A percentile compares a stretch with the other conserved stretches of the same genome.
Conservation (phyloP, 345 rosid species). For the Kernera saxatilis region DNA sequence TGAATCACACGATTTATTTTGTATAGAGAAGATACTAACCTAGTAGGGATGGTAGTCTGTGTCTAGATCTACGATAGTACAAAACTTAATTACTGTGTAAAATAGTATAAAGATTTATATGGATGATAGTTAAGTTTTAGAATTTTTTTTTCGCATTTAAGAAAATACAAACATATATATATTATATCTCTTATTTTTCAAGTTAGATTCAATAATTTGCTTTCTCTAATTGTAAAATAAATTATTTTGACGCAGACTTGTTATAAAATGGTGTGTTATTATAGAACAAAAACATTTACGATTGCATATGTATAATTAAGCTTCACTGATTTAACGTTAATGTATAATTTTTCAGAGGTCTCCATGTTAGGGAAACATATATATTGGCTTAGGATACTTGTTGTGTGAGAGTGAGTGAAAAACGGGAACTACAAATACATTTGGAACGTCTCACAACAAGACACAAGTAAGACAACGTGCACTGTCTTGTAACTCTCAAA, state of each 20-base stretch:
- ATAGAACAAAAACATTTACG: not conserved
- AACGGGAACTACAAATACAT: not conserved
- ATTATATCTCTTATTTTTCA: too few species aligned
- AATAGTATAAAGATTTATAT: too few species aligned
- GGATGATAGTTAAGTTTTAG: too few species aligned
- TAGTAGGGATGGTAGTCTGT: too few species aligned
- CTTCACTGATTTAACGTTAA: not conserved
- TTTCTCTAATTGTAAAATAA: too few species aligned
- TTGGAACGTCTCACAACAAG: slow-evolving; percentile 24
- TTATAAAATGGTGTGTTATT: not conserved
- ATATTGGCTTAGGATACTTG: slow-evolving; percentile 28
- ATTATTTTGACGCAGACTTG: not conserved
- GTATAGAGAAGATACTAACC: too few species aligned
- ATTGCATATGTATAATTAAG: not conserved
- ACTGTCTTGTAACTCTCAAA: slow-evolving; percentile 33
- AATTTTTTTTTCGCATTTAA: too few species aligned
- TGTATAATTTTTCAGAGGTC: not conserved
- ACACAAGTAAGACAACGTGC: slow-evolving; percentile 30
- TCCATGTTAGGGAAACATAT: not conserved
- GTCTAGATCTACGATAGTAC: too few species aligned
- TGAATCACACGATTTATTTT: too few species aligned
- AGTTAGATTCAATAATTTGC: too few species aligned
- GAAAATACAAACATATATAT: too few species aligned
- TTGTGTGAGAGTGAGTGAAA: slow-evolving; percentile 19
- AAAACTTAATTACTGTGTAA: too few species aligned